These are phyloP conservation scores for Hypoxylon sp. DNA, from an alignment of 2,329 filamentous ascomycete genomes.

Conservation along the genomic window DNA sequence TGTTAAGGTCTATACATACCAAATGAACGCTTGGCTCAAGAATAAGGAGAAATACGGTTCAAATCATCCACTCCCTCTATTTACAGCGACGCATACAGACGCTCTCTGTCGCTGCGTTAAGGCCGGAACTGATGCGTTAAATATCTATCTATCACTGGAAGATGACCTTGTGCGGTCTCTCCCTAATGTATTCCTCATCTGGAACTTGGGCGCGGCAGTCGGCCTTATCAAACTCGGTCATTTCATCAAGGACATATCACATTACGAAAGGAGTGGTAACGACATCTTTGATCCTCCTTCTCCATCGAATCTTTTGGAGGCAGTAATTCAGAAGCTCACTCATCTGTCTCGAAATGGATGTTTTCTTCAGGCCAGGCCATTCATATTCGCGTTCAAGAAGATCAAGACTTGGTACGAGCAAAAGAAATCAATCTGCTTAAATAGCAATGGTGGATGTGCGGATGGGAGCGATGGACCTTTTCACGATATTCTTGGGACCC, in stretches of 20 bases:
- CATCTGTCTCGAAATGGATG: conserved; percentile 19
- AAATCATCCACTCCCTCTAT: conserved; percentile 1
- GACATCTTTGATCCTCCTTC: conserved; percentile 8
- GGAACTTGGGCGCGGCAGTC: conserved; percentile 25
- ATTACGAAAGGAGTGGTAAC: background rate
- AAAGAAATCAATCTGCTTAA: conserved; percentile 27
- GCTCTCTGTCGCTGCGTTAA: conserved; percentile 29
- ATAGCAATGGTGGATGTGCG: conserved; percentile 23
- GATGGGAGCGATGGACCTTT: conserved; percentile 11
- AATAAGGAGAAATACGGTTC: conserved; percentile 5
- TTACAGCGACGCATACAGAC: conserved; percentile 20
- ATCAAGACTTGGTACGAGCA: conserved; percentile 26
- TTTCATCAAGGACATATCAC: conserved; percentile 14
- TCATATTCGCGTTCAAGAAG: conserved; percentile 24
- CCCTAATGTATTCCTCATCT: conserved; percentile 26
- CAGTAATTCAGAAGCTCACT: conserved; percentile 24
- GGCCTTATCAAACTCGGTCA: conserved; percentile 25
- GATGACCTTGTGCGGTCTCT: conserved; percentile 24
- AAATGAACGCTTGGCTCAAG: conserved; percentile 12
- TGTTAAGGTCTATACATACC: conserved; percentile 15
- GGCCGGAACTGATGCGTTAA: conserved; percentile 6
- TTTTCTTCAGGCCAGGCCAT: conserved; percentile 28
- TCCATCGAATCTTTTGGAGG: conserved; percentile 9
- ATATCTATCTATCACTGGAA: conserved; percentile 24
- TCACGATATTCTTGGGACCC: conserved; percentile 24